A percentile compares a stretch with the other conserved stretches of the same genome.
These are phyloP conservation scores for Osmanthus fragrans DNA, from an alignment of 257 asterid genomes.

Conservation along the genomic window DNA sequence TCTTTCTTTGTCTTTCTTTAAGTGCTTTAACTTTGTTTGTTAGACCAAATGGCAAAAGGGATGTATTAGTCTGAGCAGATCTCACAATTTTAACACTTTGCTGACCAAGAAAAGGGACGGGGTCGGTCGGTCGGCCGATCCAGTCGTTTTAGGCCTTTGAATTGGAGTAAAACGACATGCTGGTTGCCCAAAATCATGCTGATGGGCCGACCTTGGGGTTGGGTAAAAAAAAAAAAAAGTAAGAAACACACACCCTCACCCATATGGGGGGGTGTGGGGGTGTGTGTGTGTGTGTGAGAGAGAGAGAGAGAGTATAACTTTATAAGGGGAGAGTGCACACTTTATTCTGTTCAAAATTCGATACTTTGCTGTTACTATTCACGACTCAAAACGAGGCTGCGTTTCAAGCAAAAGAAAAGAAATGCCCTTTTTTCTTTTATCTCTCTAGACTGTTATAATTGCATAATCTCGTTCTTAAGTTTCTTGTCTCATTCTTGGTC, in stretches of 20 bases:
- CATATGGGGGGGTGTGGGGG: too few species aligned
- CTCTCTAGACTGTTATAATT: constrained; percentile 13
- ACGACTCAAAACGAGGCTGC: constrained; percentile 60
- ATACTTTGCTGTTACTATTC: constrained; percentile 58
- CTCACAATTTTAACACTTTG: constrained; percentile 38
- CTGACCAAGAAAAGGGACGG: constrained; percentile 46
- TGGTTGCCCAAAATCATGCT: constrained; percentile 36
- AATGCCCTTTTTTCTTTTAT: not conserved
- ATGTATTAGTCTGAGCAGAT: constrained; percentile 43
- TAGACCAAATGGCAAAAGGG: constrained; percentile 46
- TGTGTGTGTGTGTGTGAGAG: constrained; percentile 47
- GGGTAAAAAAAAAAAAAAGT: constrained; percentile 30
- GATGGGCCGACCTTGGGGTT: constrained; percentile 46
- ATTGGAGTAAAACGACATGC: constrained; percentile 48
- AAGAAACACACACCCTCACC: constrained; percentile 28
- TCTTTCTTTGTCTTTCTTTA: constrained; percentile 38
- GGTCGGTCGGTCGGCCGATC: constrained; percentile 41
- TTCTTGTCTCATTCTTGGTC: constrained; percentile 29
- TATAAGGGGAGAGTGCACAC: constrained; percentile 34
- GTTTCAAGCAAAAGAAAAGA: constrained; percentile 28
- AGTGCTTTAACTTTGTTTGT: constrained; percentile 49
- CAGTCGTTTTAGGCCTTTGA: constrained; percentile 44
- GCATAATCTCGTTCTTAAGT: constrained; percentile 36
- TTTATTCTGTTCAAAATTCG: constrained; percentile 85
- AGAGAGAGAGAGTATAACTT: too few species aligned